Evolutionary conservation across 352 stramenopile genomes (phyloP), one percentile per base, ranked within the genome.

Genomic region (Globisporangium lucens): DNA sequence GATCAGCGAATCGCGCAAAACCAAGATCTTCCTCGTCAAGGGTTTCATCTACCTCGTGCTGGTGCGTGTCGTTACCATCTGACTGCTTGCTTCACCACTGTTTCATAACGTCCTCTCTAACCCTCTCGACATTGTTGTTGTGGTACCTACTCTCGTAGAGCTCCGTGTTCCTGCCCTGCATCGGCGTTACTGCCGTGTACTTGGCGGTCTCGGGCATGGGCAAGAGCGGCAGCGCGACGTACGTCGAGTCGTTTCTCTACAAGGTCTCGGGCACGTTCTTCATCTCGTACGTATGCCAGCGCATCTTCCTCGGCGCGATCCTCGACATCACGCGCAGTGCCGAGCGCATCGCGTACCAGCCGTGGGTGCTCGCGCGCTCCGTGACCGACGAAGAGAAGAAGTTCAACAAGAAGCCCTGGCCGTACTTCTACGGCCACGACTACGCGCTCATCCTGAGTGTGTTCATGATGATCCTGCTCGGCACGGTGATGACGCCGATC

Each of bases 201-300:
- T 56, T 93, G n/a, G 86, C 86, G 29, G 75, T 92, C 36, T 83
- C 74, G n/a, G 71, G 74, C 30, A 75, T 92, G 12, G 70, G 82
- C 59, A 72, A 86, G 41, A 77, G 76, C 35, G 80, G 78, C 27
- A 77, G 70, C 15, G 64, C 74, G 30, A 78, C 72, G 57, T 94
- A 94, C 63, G 77, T 94, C 57, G 86, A 91, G 75, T 85, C 82
- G 29, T 94, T 94, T 63, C 71, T 94, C 46, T 91, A 88, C 75
- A 91, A 94, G 63, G 77, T 94, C 33, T 91, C 82, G 12, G 84
- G 86, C n/a, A 92, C 85, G 4, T 92, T 94, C 70, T 94, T 94
- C 79, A 91, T 94, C 71, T 90, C 86, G 62, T 94, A 94, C 60
- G 71, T 94, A n/a, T 91, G 84, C 24, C 86, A 94, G 63, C 80